Evolutionary conservation across 2,329 filamentous ascomycete genomes (phyloP), one percentile per base, ranked within the genome.

Genomic region (Stachybotrys chartarum): DNA sequence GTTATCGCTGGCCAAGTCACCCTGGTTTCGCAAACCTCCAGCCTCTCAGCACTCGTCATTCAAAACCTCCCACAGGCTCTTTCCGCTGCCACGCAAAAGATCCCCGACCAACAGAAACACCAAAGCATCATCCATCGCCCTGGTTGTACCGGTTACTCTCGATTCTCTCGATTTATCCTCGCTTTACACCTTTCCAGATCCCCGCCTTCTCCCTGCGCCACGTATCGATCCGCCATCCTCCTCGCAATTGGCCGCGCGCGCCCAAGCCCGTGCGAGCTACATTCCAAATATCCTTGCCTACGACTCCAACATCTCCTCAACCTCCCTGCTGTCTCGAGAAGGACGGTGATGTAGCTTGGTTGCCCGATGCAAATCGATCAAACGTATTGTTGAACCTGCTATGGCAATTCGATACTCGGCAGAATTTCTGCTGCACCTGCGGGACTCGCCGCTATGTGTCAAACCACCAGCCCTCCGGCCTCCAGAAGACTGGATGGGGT

Each of bases 401-500:
- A 83, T 83, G 79, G 75, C 77, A 67, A 70, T 78, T 67, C 82
- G 84, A 77, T 97, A 97, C 72, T 82, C 88, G 59, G 79, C 83
- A 72, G 89, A 92, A 60, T 81, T 88, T 73, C 79, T 97, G 63
- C 77, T 91, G 65, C 79, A 81, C 70, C 78, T 97, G 66, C 84
- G 87, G 72, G 79, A 87, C 57, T 97, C 93, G 60, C 91, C 91
- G 61, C 78, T 96, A 70, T 91, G 91, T 67, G 77, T 81, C 64
- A 95, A 90, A 73, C 93, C 93, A 50, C 77, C 86, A 60, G 82
- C 80, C 60, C 80, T 97, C 50, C 92, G 91, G 61, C 88, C 91
- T 30, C 82, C 87, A 60, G 91, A 96, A 75, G 90, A 96, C 78
- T 97, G 92, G 92, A 96, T 97, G 91, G 91, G 93, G 88, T 96